Evolutionary conservation across 257 asterid genomes (phyloP), one percentile per base, ranked within the genome.

Genomic region (Scutellaria minor): DNA sequence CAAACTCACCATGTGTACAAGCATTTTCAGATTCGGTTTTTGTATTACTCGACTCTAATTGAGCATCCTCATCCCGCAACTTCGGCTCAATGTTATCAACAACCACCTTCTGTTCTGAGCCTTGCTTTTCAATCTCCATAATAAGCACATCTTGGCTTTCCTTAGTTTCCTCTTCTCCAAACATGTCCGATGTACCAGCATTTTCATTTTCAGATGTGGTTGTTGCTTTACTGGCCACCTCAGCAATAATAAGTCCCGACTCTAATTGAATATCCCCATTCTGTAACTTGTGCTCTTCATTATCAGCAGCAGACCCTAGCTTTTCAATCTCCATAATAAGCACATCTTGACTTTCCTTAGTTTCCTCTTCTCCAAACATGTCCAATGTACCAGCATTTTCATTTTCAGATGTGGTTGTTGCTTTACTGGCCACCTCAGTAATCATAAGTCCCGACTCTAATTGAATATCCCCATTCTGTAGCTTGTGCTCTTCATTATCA

Each of bases 71-170:
- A 47, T 81, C 74, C 15, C 35, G 76, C 45, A 83, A 75, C 80
- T 77, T 83, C 72, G 71, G 88, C 74, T 75, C 81, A 52, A 70
- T 81, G 64, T 13, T 65, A 66, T 88, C 90, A 67, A 74, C 79
- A 35, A 70, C 76, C 77, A 76, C 60, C 81, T 80, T 85, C 62
- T 74, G 81, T 68, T 74, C 77, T 54, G 85, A 78, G 64, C 75
- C 85, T 80, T 81, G 84, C 75, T 69, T 81, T 62, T 86, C 96
- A 48, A 67, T 53, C 71, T 77, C 81, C 83, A 63, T 75, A 45
- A 60, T 42, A 46, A 57, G 72, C 46, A 35, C 75, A 75, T 84
- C 90, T 54, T 61, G 73, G 35, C 75, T 84, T 78, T 67, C 78
- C 59, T 67, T 80, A 64, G 51, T 78, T 73, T 75, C 85, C 52